Evolutionary conservation across 1,284 basidiomycete species (phyloP).

Genomic region (Phaffia rhodozyma): DNA sequence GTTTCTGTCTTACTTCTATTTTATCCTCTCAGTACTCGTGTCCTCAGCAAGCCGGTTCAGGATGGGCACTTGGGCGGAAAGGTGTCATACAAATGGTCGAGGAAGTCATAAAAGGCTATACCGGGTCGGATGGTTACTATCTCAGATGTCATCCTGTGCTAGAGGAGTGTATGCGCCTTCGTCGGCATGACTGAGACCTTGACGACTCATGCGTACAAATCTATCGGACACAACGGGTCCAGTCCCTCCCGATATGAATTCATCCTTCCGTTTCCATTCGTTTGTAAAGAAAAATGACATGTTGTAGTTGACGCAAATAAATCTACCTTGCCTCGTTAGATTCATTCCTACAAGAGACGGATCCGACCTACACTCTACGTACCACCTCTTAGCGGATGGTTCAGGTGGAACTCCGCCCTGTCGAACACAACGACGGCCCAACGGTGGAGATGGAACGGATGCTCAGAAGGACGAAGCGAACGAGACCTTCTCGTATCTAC

Average conservation of each 20-base stretch:
- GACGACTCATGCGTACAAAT: no score
- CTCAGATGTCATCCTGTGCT: no score
- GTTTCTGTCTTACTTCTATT: constrained; percentile 16
- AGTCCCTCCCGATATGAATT: background rate
- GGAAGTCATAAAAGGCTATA: no score
- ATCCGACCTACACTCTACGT: constrained; percentile 40
- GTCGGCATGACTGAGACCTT: no score
- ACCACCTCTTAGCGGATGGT: constrained; percentile 38
- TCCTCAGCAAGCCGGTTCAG: background rate
- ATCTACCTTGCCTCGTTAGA: constrained; percentile 23
- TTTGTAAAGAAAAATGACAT: background rate
- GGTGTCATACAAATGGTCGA: no score
- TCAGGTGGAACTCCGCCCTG: constrained; percentile 23
- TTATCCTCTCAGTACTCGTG: background rate
- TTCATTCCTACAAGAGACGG: constrained; percentile 45
- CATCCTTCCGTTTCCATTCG: background rate
- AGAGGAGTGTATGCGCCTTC: no score
- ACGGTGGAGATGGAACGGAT: constrained; percentile 33
- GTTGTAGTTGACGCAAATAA: constrained; percentile 5
- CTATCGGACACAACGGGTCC: no score
- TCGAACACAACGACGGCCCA: constrained; percentile 28
- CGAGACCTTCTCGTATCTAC: constrained; percentile 40
- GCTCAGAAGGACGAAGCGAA: constrained; percentile 40
- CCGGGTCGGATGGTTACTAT: no score
- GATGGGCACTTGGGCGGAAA: no score